Conservation (phyloP, 805 yeast species). For the Soucietia sequanensis region DNA sequence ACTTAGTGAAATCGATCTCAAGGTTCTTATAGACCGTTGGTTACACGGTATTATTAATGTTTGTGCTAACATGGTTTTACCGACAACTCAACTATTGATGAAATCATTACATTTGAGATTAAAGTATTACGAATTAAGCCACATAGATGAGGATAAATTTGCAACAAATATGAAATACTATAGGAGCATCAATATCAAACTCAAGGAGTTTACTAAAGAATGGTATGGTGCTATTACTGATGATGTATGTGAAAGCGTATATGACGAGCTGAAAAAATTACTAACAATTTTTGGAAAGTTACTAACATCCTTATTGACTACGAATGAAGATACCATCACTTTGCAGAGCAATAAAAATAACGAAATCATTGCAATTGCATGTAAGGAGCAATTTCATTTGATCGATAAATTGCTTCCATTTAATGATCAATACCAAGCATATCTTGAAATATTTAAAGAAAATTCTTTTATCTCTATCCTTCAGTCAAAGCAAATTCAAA, state of each 20-base stretch:
- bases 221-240: too few relatives aligned
- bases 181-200: too few relatives aligned
- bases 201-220: too few relatives aligned
- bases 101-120: background rate
- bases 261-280: background rate
- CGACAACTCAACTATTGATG: too few relatives aligned
- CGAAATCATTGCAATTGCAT: too few relatives aligned
- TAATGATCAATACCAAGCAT: background rate
- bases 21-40: background rate
- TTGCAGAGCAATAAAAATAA: too few relatives aligned
- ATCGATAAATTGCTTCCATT: too few relatives aligned
- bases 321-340: too few relatives aligned
- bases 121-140: background rate
- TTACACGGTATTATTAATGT: background rate
- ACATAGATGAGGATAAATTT: background rate
- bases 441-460: too few relatives aligned
- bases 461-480: background rate
- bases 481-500: background rate
- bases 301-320: background rate
- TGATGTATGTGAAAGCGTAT: background rate
- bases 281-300: background rate
- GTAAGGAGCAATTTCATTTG: background rate
- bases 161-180: background rate
- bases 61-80: too few relatives aligned
- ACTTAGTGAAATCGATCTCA: background rate